Base-by-base conservation (phyloP, 2,329 filamentous ascomycete genomes). In the Fonsecaea erecta region DNA sequence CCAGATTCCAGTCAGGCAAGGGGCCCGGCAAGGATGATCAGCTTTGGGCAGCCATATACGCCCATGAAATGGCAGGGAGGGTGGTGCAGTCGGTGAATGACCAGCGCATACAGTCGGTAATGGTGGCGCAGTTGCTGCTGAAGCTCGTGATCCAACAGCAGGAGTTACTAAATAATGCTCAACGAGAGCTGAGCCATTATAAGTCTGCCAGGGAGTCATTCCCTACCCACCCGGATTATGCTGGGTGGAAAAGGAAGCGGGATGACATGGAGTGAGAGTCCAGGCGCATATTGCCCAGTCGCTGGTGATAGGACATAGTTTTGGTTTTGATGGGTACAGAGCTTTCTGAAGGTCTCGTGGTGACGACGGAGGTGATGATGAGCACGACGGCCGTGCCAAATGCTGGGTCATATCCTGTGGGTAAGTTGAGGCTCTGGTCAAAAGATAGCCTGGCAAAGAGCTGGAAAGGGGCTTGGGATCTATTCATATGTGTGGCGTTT, bases 11-110 rank as follows among this genome's bases (percentile, higher is more conserved):
- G 30, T 43, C 58, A 9, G 60, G 62, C n/a, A 69, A 70, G 32
- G 66, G 65, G 3, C 61, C 68, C 1, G 68, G 68, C 11, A 70
- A 70, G 48, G 64, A 70, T 35, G 67, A 70, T 35, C 68, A 70
- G 53, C 63, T 70, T 18, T 63, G 51, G 16, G 52, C 66, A 32
- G 67, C 68, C 26, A 67, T 68, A 6, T 64, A 67, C 32, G 55
- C 63, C 4, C 66, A 65, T 9, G 64, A 68, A 26, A 52, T 69
- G 32, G 59, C 57, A 16, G 62, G 32, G 9, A 43, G 65, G 12
- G 62, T 70, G 9, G 61, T 70, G 2, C 63, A 67, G 32, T 62
- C 64, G 18, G 60, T 65, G 26, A 63, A 65, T 37, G 62, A 70
- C 43, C 59, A 60, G 11, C 64, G 67, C 16, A 59, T 40, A 26